Evolutionary conservation across 2,329 filamentous ascomycete genomes (phyloP), one percentile per base, ranked within the genome.

Genomic region (Sclerotinia trifoliorum): DNA sequence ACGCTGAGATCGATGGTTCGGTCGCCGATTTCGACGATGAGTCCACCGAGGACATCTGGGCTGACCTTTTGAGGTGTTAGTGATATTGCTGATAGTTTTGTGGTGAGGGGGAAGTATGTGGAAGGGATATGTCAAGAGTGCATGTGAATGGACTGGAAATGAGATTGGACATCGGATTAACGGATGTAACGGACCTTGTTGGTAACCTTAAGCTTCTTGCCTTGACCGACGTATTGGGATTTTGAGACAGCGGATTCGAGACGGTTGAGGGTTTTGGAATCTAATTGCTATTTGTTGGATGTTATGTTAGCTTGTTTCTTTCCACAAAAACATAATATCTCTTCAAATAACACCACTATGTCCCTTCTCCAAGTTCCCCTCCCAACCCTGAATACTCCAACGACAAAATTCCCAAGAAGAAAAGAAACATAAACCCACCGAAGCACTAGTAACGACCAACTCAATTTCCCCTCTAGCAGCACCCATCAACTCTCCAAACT

Each of bases 201-300:
- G 76, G 93, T 92, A 77, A 98, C 91, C 90, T 97, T 98, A 82
- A 98, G 88, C 86, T 96, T 98, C 90, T 97, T 94, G 84, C 94
- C 94, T 80, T 91, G 87, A 79, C 90, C 89, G 76, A 94, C 88
- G 83, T 93, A 96, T 79, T 89, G 82, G 72, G 93, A 97, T 87
- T 97, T 98, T 83, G 89, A 80, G 77, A 98, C 89, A 76, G 94
- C 93, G 74, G 84, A 83, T 86, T 99, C 94, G 75, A 99, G 88
- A 79, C 95, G 91, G 80, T 81, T 84, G 77, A 99, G 87, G 72
- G 91, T 93, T 86, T 89, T 94, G 85, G 83, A 87, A 82, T 99
- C 95, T 78, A 99, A 89, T 80, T 90, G 85, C 91, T 95, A 48
- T 66, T 71, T 29, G 39, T 21, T 57, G 63, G 6, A 58, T 44